Percentiles rank a stretch among this genome's conserved stretches.
phyloP scores from a whole-genome alignment of 257 asterid species.

The Solanum paucissectum region DNA sequence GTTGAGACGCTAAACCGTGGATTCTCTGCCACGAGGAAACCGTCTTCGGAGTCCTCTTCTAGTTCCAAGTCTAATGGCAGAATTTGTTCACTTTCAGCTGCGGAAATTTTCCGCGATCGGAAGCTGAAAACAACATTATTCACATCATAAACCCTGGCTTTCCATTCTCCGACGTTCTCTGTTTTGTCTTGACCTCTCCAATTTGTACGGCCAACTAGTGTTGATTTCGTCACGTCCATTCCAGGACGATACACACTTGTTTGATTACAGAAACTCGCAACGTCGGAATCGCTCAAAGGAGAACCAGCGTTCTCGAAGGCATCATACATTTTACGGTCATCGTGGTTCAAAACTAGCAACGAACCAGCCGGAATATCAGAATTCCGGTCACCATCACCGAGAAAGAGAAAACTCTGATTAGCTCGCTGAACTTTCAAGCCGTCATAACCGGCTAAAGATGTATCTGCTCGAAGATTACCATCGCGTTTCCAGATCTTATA shows the following conservation, averaged over 20 bases:
- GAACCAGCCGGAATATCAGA: slow-evolving; percentile 49
- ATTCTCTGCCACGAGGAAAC: slow-evolving; percentile 82
- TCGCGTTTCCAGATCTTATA: slow-evolving; percentile 95
- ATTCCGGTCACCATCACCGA: slow-evolving; percentile 44
- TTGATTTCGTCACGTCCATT: slow-evolving; percentile 88
- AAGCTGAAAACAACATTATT: slow-evolving; percentile 68
- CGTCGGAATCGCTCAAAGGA: slow-evolving; percentile 55
- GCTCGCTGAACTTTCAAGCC: slow-evolving; percentile 93
- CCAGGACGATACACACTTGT: slow-evolving; percentile 92
- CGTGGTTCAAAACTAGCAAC: slow-evolving; percentile 76
- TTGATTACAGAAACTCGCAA: slow-evolving; percentile 58
- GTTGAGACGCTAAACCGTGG: slow-evolving; percentile 71
- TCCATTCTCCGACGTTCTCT: slow-evolving; percentile 80
- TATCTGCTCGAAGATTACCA: slow-evolving; percentile 86
- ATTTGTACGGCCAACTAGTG: slow-evolving; percentile 64
- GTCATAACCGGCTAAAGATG: slow-evolving; percentile 86
- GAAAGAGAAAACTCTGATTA: slow-evolving; percentile 82
- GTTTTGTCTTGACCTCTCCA: slow-evolving; percentile 84
- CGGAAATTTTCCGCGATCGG: slow-evolving; percentile 67
- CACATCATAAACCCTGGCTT: slow-evolving; percentile 83
- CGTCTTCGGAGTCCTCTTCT: slow-evolving; percentile 78
- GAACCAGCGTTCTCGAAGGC: slow-evolving; percentile 78
- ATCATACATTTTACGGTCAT: slow-evolving; percentile 66
- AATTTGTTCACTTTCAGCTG: slow-evolving; percentile 54
- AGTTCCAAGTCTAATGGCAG: slow-evolving; percentile 63